Conservation (phyloP, 441 rosid genomes). For the Pelargonium citronellum region DNA sequence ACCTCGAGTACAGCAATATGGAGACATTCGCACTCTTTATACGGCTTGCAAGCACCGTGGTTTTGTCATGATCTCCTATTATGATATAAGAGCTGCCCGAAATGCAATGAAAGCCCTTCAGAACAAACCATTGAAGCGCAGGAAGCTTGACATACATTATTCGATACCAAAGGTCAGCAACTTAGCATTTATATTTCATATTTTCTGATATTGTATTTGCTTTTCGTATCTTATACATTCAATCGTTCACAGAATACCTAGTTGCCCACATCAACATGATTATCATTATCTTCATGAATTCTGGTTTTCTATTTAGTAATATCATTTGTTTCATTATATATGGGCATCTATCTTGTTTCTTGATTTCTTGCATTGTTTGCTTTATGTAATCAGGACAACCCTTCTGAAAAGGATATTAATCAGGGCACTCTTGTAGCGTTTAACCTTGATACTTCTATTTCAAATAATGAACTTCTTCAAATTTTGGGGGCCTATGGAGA, state of each 20-base stretch:
- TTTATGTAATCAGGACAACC: conserved; percentile 40
- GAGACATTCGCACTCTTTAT: conserved; percentile 44
- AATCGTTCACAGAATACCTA: conserved; percentile 8
- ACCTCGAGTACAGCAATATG: conserved; percentile 42
- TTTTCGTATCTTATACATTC: conserved; percentile 5
- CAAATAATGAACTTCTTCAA: conserved; percentile 46
- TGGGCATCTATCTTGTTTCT: conserved; percentile 11
- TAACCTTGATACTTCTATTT: conserved; percentile 46
- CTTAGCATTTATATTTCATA: conserved; percentile 5
- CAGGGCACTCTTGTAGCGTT: conserved; percentile 45
- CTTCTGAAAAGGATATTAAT: conserved; percentile 44
- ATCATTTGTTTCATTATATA: neutral
- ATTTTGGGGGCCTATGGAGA: conserved; percentile 50
- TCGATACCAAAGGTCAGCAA: conserved; percentile 47
- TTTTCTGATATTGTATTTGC: conserved; percentile 5
- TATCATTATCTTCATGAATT: conserved; percentile 11
- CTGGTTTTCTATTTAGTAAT: neutral
- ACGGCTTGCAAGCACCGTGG: conserved; percentile 57
- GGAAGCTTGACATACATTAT: conserved; percentile 55
- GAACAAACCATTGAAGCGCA: conserved; percentile 33
- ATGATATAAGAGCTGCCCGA: conserved; percentile 55
- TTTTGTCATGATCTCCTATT: conserved; percentile 55
- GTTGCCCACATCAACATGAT: too few species aligned
- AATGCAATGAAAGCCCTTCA: conserved; percentile 53
- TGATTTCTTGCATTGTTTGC: conserved; percentile 11